These are phyloP conservation scores for Pistacia integerrima DNA, from an alignment of 345 rosid species.

Conservation along the genomic window DNA sequence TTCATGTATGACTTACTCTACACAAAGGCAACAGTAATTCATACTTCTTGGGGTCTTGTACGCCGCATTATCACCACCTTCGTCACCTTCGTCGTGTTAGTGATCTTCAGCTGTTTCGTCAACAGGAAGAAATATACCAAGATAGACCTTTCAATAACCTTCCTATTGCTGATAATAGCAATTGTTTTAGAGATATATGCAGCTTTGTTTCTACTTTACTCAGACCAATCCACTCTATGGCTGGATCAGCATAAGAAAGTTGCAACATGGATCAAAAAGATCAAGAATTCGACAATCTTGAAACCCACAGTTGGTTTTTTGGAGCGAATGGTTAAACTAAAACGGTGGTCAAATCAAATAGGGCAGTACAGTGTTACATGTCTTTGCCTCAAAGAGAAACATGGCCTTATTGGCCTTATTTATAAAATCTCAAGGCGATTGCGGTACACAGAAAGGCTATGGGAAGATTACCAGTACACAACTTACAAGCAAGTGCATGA, in stretches of 20 bases:
- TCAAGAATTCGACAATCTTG: not conserved
- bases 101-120: not conserved
- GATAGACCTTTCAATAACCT: constrained; percentile 23
- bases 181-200: constrained; percentile 30
- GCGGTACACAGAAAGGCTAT: not conserved
- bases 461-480: constrained; percentile 1
- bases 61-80: constrained; percentile 13
- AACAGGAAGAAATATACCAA: constrained; percentile 16
- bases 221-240: constrained; percentile 16
- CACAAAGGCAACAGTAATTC: constrained; percentile 22
- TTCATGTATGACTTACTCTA: constrained; percentile 35
- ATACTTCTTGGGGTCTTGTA: constrained; percentile 4
- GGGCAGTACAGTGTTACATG: not conserved
- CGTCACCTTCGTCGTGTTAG: constrained; percentile 8
- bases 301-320: not conserved
- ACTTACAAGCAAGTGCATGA: not conserved
- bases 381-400: constrained; percentile 3
- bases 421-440: not conserved
- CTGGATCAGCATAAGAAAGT: not conserved
- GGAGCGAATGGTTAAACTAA: not conserved
- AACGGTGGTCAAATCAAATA: constrained; percentile 12
- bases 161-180: constrained; percentile 19
- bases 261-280: not conserved
- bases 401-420: not conserved
- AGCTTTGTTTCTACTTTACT: constrained; percentile 10